A percentile compares a stretch with the other conserved stretches of the same genome.
Conservation (phyloP, 2,329 filamentous ascomycete genomes). For the Cladorrhinum sp. region DNA sequence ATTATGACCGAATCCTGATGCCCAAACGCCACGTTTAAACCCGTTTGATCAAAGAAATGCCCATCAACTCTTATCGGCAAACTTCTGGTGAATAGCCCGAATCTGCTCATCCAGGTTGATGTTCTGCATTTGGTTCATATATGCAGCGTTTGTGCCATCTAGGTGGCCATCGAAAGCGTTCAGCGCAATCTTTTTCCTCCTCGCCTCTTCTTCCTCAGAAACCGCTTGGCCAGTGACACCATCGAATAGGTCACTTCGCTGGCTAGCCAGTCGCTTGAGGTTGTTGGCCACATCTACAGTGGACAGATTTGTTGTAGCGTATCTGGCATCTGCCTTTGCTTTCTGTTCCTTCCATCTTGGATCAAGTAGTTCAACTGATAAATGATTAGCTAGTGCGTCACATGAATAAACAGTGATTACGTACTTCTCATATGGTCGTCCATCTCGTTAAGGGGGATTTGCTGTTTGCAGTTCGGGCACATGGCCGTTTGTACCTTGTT, state of each 20-base stretch:
- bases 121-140: slow-evolving; percentile 58
- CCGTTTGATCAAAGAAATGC: neutral
- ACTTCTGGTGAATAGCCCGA: slow-evolving; percentile 57
- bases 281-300: slow-evolving; percentile 89
- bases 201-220: slow-evolving; percentile 68
- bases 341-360: slow-evolving; percentile 95
- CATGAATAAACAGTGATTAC: slow-evolving; percentile 22
- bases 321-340: slow-evolving; percentile 80
- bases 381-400: slow-evolving; percentile 33
- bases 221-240: slow-evolving; percentile 64
- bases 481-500: slow-evolving; percentile 68
- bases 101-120: slow-evolving; percentile 88
- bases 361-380: slow-evolving; percentile 80
- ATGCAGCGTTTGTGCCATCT: slow-evolving; percentile 54
- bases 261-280: slow-evolving; percentile 88
- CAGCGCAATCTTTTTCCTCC: slow-evolving; percentile 71
- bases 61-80: slow-evolving; percentile 36
- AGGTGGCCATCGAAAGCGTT: slow-evolving; percentile 64
- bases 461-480: slow-evolving; percentile 91
- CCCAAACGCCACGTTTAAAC: slow-evolving; percentile 5
- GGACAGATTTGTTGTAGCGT: slow-evolving; percentile 79
- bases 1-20: neutral
- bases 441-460: slow-evolving; percentile 81
- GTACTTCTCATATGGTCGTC: slow-evolving; percentile 87
- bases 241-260: slow-evolving; percentile 85